These are phyloP conservation scores for Nicotiana rustica DNA, from an alignment of 305 asterid genomes.

Conservation along the genomic window DNA sequence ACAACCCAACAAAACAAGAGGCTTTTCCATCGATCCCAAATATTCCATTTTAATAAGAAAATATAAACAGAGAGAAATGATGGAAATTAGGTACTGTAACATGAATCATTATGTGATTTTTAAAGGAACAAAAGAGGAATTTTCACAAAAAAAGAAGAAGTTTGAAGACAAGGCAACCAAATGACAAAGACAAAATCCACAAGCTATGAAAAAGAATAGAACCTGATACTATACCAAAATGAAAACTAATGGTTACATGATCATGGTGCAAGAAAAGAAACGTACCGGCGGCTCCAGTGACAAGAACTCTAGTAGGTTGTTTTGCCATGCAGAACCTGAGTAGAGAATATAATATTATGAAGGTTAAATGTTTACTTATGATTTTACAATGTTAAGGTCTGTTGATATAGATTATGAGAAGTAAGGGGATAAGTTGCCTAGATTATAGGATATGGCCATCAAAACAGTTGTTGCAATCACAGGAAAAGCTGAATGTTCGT, in stretches of 20 bases:
- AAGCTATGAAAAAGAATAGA: constrained; percentile 75
- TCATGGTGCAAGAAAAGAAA: neutral
- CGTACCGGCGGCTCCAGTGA: constrained; percentile 54
- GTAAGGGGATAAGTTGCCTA: neutral
- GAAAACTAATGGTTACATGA: neutral
- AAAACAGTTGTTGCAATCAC: neutral
- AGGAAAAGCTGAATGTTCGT: constrained; percentile 30
- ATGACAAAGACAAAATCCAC: constrained; percentile 56
- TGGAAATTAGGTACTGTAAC: neutral
- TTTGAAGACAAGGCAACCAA: constrained; percentile 40
- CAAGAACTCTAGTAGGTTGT: constrained; percentile 49
- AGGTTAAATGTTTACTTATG: neutral
- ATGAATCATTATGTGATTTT: neutral
- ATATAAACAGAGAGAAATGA: neutral
- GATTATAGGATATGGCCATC: neutral
- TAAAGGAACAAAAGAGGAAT: neutral
- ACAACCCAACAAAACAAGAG: constrained; percentile 66
- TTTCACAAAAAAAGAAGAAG: neutral
- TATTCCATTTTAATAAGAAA: constrained; percentile 52
- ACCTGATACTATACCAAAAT: constrained; percentile 38
- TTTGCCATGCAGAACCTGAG: constrained; percentile 38
- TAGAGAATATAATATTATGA: neutral
- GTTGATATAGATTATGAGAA: neutral
- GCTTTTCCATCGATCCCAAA: constrained; percentile 54
- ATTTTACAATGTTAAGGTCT: constrained; percentile 6